These are phyloP conservation scores for Penicillium sp. DNA, from an alignment of 2,329 filamentous ascomycete genomes.

Conservation along the genomic window DNA sequence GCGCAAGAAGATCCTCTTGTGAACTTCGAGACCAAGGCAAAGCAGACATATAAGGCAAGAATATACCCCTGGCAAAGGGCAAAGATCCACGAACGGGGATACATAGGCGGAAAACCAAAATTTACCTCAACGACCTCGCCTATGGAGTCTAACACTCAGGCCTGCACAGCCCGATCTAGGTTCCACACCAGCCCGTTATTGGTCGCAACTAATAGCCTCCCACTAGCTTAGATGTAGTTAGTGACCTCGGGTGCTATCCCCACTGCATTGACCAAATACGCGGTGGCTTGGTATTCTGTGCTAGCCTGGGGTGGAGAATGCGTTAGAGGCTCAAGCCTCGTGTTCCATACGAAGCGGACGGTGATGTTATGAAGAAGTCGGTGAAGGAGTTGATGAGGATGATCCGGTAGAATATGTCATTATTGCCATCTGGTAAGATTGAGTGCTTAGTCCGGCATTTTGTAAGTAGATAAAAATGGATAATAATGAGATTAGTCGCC, in stretches of 20 bases:
- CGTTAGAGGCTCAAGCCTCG: conserved; percentile 59
- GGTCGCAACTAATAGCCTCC: background rate
- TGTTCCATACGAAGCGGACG: conserved; percentile 54
- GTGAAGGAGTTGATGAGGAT: conserved; percentile 41
- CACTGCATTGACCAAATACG: too few relatives aligned
- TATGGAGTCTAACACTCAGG: background rate
- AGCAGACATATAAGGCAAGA: too few relatives aligned
- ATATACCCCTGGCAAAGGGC: too few relatives aligned
- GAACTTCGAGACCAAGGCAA: too few relatives aligned
- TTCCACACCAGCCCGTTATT: background rate
- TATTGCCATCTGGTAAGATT: too few relatives aligned
- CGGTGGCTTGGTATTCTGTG: conserved; percentile 48
- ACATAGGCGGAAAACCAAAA: too few relatives aligned
- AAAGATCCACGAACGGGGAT: too few relatives aligned
- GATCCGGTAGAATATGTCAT: background rate
- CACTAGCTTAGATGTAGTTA: too few relatives aligned
- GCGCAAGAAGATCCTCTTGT: too few relatives aligned
- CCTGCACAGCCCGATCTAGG: background rate
- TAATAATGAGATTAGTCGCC: background rate
- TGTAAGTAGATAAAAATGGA: background rate
- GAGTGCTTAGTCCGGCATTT: background rate
- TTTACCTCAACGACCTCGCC: too few relatives aligned
- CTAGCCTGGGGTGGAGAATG: conserved; percentile 58
- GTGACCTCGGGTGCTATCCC: background rate
- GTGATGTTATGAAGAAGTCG: conserved; percentile 45